Conservation (phyloP, 75 land plant species). For the Sequoia sempervirens region DNA sequence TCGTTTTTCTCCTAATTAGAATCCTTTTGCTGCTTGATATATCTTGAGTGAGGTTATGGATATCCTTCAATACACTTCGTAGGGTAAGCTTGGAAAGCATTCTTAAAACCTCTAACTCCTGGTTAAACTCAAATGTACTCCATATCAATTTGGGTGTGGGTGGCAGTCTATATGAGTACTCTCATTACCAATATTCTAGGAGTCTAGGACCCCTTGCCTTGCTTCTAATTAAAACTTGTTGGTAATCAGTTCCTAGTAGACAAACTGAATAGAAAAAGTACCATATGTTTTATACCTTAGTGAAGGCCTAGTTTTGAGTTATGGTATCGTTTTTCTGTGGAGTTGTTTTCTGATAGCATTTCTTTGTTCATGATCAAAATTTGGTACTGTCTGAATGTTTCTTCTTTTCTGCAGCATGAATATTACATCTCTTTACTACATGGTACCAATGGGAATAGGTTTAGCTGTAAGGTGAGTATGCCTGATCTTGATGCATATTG, state of each 20-base stretch:
- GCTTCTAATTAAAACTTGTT: neutral
- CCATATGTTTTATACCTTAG: neutral
- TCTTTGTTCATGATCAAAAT: neutral
- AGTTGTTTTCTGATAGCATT: neutral
- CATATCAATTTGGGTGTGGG: neutral
- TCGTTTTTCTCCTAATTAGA: neutral
- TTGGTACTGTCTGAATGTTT: neutral
- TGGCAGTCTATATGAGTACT: neutral
- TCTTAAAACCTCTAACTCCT: neutral
- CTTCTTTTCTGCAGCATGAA: constrained; percentile 7
- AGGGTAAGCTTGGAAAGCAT: neutral
- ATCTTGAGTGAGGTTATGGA: neutral
- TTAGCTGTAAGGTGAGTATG: constrained; percentile 15
- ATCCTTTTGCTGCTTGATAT: neutral
- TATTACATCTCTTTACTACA: constrained; percentile 12
- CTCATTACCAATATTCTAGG: neutral
- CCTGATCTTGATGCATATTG: neutral
- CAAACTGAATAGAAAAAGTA: neutral
- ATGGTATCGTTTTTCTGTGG: neutral
- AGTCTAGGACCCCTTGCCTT: neutral
- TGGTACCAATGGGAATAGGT: constrained; percentile 18
- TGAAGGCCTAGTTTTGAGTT: neutral
- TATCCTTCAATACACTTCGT: neutral
- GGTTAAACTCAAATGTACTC: neutral
- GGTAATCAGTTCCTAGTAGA: neutral